Conservation (phyloP, 257 asterid species). For the Petunia secreta region DNA sequence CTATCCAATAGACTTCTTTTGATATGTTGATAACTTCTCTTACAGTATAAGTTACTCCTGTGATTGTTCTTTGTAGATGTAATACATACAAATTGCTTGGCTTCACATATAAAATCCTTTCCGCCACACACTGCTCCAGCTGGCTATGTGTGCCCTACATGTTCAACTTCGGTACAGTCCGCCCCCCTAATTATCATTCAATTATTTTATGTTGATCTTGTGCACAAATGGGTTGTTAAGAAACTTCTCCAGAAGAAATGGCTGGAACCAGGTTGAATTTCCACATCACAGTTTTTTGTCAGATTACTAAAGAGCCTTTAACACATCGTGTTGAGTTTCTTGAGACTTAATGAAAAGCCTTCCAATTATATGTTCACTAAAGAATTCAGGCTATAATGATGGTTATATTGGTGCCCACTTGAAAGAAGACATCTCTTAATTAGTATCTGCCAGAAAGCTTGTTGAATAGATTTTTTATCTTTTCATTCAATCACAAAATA, state of each 20-base stretch:
- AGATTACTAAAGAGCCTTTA: not conserved
- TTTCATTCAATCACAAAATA: not conserved
- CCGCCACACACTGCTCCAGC: conserved; percentile 87
- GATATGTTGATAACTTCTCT: not conserved
- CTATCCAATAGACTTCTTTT: conserved; percentile 20
- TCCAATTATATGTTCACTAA: not conserved
- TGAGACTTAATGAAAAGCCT: not conserved
- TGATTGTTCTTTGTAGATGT: conserved; percentile 54
- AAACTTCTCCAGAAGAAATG: not conserved
- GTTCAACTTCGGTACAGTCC: conserved; percentile 69
- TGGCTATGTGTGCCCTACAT: conserved; percentile 80
- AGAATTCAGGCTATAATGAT: not conserved
- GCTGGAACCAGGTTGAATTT: not conserved
- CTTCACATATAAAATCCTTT: conserved; percentile 76
- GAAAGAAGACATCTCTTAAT: not conserved
- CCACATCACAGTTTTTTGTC: not conserved
- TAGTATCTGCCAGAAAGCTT: not conserved
- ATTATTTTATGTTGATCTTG: conserved; percentile 13
- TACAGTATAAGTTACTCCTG: conserved; percentile 8
- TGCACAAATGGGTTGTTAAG: not conserved
- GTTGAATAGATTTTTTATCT: not conserved
- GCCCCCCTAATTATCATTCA: conserved; percentile 9
- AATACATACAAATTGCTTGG: conserved; percentile 76
- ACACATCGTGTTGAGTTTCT: not conserved
- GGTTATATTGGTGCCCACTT: not conserved